Evolutionary conservation across 2,329 filamentous ascomycete species (phyloP).

Genomic region (Colletotrichum abscissum): DNA sequence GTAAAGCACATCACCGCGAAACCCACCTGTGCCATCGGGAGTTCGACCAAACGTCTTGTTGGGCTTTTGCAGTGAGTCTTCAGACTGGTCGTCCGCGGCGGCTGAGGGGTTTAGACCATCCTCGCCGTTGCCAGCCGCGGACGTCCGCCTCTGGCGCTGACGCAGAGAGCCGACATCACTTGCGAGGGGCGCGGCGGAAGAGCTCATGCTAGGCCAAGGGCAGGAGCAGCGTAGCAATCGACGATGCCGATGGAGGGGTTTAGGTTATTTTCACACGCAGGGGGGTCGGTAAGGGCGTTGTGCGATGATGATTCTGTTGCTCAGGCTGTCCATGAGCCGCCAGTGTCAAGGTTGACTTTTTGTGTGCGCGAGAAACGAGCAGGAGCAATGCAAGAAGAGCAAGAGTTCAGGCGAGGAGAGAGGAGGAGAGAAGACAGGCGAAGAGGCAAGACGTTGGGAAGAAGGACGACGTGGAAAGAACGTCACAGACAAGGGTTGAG

Average conservation of each 20-base stretch:
- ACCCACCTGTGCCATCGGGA: constrained; percentile 88
- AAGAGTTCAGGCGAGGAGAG: neutral
- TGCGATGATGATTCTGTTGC: constrained; percentile 27
- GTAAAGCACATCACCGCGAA: neutral
- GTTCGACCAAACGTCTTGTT: constrained; percentile 92
- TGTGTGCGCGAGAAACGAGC: neutral
- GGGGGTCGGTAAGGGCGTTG: constrained; percentile 33
- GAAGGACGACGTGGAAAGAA: constrained; percentile 15
- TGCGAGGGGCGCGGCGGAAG: constrained; percentile 34
- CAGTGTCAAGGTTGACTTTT: constrained; percentile 5
- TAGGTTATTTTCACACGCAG: constrained; percentile 30
- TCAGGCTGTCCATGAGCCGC: constrained; percentile 34
- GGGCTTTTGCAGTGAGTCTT: constrained; percentile 41
- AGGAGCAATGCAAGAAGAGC: neutral
- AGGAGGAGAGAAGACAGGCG: constrained; percentile 4
- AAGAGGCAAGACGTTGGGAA: constrained; percentile 13
- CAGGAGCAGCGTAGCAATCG: neutral
- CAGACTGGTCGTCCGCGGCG: constrained; percentile 4
- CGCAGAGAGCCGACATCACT: constrained; percentile 28
- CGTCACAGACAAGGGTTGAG: constrained; percentile 27
- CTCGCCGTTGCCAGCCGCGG: constrained; percentile 17
- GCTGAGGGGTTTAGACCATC: constrained; percentile 5
- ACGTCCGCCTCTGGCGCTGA: constrained; percentile 24
- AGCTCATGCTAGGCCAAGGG: constrained; percentile 36
- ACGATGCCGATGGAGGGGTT: neutral